phyloP scores from a whole-genome alignment of 495 filamentous ascomycete species.

The Neurospora cerealis region DNA sequence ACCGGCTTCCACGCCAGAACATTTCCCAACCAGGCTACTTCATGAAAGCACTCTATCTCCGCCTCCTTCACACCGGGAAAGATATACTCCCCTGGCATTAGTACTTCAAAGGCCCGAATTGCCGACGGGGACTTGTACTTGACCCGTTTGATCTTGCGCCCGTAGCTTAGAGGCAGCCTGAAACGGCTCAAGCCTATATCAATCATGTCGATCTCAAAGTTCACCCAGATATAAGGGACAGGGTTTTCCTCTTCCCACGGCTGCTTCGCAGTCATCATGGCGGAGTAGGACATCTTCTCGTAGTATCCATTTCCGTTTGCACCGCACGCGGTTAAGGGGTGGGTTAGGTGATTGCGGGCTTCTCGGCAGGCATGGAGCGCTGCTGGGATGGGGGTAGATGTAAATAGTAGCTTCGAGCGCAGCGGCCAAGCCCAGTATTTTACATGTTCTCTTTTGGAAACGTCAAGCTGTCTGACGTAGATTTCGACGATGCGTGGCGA shows the following conservation, averaged over 20 bases:
- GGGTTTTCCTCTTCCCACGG: neutral
- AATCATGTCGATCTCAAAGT: neutral
- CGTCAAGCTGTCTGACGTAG: neutral
- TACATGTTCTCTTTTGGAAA: neutral
- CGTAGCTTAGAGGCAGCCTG: neutral
- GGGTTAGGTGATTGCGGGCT: neutral
- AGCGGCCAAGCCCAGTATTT: neutral
- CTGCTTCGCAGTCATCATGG: neutral
- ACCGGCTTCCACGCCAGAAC: too few species aligned
- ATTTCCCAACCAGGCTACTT: too few species aligned
- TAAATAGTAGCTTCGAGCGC: neutral
- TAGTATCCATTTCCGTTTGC: neutral
- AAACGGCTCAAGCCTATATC: neutral
- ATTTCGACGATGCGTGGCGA: conserved; percentile 22
- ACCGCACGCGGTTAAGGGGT: neutral
- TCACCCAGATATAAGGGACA: neutral
- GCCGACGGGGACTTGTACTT: neutral
- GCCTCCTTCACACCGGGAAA: neutral
- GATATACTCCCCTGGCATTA: neutral
- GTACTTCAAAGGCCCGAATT: neutral
- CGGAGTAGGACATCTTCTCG: neutral
- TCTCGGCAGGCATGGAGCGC: neutral
- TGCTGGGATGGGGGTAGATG: neutral
- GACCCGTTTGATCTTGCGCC: neutral
- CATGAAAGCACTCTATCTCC: neutral